These are phyloP conservation scores for Phytopythium kandeliae DNA, from an alignment of 352 stramenopile species.

Conservation along the genomic window DNA sequence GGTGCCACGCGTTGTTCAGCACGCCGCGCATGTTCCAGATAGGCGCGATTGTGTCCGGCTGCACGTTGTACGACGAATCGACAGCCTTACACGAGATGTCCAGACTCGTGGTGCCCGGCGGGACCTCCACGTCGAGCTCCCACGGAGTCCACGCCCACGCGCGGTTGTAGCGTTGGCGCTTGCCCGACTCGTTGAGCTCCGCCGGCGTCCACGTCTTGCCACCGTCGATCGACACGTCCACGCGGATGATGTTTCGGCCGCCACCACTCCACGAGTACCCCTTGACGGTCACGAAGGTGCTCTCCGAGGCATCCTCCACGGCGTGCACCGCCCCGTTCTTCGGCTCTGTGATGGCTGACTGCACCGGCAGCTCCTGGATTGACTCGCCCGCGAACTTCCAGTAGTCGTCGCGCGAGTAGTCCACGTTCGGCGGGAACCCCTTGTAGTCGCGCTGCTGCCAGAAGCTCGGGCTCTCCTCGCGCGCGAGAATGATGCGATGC, in stretches of 20 bases:
- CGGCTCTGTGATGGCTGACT: slow-evolving; percentile 88
- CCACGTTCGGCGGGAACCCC: slow-evolving; percentile 78
- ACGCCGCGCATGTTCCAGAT: slow-evolving; percentile 98
- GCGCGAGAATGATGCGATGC: slow-evolving; percentile 82
- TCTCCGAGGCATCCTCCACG: slow-evolving; percentile 51
- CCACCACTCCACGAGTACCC: slow-evolving; percentile 94
- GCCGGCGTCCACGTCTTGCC: slow-evolving; percentile 92
- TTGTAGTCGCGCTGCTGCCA: slow-evolving; percentile 94
- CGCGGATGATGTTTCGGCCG: slow-evolving; percentile 93
- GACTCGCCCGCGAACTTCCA: slow-evolving; percentile 83
- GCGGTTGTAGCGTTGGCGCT: slow-evolving; percentile 84
- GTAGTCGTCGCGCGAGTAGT: slow-evolving; percentile 82
- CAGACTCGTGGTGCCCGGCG: slow-evolving; percentile 65
- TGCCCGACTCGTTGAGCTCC: slow-evolving; percentile 78
- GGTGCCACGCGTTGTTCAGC: slow-evolving; percentile 96
- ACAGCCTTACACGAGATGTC: slow-evolving; percentile 93
- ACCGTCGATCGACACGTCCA: slow-evolving; percentile 94
- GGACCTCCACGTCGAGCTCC: slow-evolving; percentile 90
- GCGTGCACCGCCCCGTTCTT: slow-evolving; percentile 42
- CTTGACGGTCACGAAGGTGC: slow-evolving; percentile 84
- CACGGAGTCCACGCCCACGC: slow-evolving; percentile 96
- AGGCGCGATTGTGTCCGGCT: slow-evolving; percentile 93
- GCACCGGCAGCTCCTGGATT: slow-evolving; percentile 90
- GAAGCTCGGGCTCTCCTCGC: slow-evolving; percentile 82
- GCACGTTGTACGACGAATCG: slow-evolving; percentile 94